These are phyloP conservation scores for Wickerhamiella azyma DNA, from an alignment of 805 yeast genomes.

Conservation along the genomic window DNA sequence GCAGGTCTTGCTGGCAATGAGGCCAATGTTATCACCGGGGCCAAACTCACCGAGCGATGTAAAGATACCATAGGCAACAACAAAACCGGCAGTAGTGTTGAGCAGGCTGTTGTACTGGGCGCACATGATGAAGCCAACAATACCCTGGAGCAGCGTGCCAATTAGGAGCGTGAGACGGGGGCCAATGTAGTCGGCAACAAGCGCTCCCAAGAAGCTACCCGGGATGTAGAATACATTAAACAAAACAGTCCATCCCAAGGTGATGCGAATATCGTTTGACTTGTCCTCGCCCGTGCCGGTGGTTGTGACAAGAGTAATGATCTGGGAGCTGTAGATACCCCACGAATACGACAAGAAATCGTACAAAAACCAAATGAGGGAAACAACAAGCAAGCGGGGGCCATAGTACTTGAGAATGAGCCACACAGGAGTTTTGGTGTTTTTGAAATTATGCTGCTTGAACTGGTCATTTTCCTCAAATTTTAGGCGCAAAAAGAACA, in stretches of 20 bases:
- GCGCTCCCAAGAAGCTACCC: constrained; percentile 81
- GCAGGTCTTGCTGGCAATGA: constrained; percentile 71
- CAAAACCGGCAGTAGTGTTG: constrained; percentile 59
- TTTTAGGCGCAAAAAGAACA: constrained; percentile 64
- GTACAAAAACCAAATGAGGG: constrained; percentile 81
- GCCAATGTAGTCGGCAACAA: constrained; percentile 75
- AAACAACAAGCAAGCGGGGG: constrained; percentile 57
- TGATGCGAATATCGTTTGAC: constrained; percentile 43
- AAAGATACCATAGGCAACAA: constrained; percentile 80
- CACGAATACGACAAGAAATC: constrained; percentile 82
- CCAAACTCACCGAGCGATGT: constrained; percentile 84
- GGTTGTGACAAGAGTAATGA: constrained; percentile 46
- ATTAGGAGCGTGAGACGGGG: constrained; percentile 63
- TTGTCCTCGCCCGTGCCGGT: neutral
- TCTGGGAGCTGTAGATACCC: constrained; percentile 68
- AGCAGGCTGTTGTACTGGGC: constrained; percentile 45
- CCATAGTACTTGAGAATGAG: constrained; percentile 67
- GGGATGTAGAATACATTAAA: constrained; percentile 80
- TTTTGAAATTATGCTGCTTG: constrained; percentile 54
- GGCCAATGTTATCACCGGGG: constrained; percentile 85
- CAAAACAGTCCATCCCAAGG: constrained; percentile 88
- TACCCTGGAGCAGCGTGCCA: constrained; percentile 63
- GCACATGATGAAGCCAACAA: constrained; percentile 75
- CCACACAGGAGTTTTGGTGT: constrained; percentile 46
- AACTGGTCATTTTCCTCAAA: constrained; percentile 64